Evolutionary conservation across 106 monocot species (phyloP), one percentile per base, ranked within the genome.

Genomic region (Dioscorea alata): DNA sequence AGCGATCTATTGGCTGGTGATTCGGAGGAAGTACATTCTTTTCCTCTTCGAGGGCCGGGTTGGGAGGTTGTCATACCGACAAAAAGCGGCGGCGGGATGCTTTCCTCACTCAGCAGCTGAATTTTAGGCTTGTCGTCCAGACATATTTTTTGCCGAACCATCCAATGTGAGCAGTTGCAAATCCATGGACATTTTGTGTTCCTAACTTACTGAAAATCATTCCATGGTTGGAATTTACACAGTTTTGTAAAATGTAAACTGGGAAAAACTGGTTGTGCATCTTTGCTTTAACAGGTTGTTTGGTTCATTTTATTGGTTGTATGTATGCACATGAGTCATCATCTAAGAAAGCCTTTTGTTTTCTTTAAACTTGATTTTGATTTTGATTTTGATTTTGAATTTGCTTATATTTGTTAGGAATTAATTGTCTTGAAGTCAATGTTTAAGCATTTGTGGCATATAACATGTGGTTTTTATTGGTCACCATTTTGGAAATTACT

Each of bases 11-110:
- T 76, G 4, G 13, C 48, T 19, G 1, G 22, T 0, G 21, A 23
- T 23, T 53, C 54, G 21, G 28, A 66, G 4, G 15, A 57, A 8
- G 22, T 15, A 18, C 22, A 21, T 22, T 24, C 78, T 50, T 16
- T 87, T 64, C 88, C 84, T 33, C 80, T 90, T 7, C 80, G 61
- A 78, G 97, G 97, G 10, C 97, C 97, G 42, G 97, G 92, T 9
- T 99, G 92, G 97, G 92, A 99, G 69, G 89, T 99, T 17, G 89
- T 99, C 42, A 3, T 96, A 51, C 82, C 88, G 6, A 66, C 82
- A 13, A 86, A 80, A 63, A 76, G 79, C 32, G 86, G 86, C 12
- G 85, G 82, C 10, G 75, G 82, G 18, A 72, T 99, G 49, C 90
- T 99, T 34, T 83, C 89, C 0, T 72, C 86, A 31, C 80, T 99